Conservation (phyloP, 345 rosid genomes). For the Euphorbia lathyris region DNA sequence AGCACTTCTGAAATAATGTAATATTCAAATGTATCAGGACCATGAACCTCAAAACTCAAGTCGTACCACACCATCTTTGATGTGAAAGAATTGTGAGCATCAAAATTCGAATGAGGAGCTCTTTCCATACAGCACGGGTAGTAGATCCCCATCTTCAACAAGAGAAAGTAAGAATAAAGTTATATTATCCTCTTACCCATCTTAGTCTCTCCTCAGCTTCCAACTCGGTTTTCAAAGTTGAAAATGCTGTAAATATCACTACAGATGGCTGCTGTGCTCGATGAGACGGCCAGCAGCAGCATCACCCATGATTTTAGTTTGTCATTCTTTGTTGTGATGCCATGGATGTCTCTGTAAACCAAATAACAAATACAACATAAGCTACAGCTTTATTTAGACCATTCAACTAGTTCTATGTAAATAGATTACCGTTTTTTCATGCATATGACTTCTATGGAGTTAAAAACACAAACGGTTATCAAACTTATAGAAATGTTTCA, state of each 20-base stretch:
- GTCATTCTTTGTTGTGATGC: conserved; percentile 53
- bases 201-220: conserved; percentile 20
- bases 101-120: conserved; percentile 14
- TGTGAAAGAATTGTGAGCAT: too few relatives aligned
- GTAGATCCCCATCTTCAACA: not conserved
- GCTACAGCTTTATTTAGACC: not conserved
- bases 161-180: not conserved
- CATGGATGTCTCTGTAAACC: conserved; percentile 42
- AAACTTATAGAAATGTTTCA: too few relatives aligned
- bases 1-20: too few relatives aligned
- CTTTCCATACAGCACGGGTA: not conserved
- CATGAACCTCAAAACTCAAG: not conserved
- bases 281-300: conserved; percentile 50
- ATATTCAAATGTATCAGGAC: not conserved
- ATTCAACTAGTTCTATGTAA: too few relatives aligned
- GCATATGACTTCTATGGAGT: too few relatives aligned
- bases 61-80: not conserved
- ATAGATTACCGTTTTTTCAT: too few relatives aligned
- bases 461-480: too few relatives aligned
- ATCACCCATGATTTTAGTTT: conserved; percentile 49
- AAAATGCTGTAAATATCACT: conserved; percentile 50
- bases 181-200: not conserved
- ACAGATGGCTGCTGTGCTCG: conserved; percentile 56
- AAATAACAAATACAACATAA: not conserved
- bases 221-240: conserved; percentile 14